These are phyloP conservation scores for Friedmanniomyces endolithicus DNA, from an alignment of 495 filamentous ascomycete species.

Conservation along the genomic window DNA sequence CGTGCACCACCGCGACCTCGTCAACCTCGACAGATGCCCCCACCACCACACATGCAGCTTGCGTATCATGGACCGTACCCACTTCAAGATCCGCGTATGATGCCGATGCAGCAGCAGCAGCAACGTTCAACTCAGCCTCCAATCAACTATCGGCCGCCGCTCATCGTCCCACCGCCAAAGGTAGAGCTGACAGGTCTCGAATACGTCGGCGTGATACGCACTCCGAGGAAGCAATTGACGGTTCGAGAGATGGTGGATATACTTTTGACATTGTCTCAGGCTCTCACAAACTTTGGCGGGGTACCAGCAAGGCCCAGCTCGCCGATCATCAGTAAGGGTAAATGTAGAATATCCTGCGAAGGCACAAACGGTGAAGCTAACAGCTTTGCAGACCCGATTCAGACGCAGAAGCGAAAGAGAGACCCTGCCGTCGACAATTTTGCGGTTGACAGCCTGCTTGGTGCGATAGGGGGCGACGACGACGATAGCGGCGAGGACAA, in stretches of 20 bases:
- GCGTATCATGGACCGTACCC: background rate
- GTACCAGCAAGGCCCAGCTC: background rate
- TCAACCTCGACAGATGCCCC: background rate
- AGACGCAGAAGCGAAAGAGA: background rate
- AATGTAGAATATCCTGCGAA: background rate
- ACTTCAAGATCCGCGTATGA: background rate
- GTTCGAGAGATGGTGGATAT: background rate
- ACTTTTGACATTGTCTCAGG: background rate
- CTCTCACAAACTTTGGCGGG: slow-evolving; percentile 1
- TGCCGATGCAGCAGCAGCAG: background rate
- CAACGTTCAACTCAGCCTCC: background rate
- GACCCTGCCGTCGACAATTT: background rate
- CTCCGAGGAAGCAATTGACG: background rate
- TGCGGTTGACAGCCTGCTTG: slow-evolving; percentile 3
- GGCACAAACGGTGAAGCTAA: background rate
- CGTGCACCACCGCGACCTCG: slow-evolving; percentile 1
- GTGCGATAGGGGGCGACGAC: slow-evolving; percentile 3
- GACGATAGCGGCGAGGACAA: background rate
- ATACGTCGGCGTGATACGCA: background rate
- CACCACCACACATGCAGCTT: background rate
- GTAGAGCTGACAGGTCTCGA: background rate
- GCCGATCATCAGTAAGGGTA: background rate
- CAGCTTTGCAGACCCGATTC: background rate
- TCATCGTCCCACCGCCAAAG: background rate
- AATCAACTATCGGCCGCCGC: background rate